Evolutionary conservation across 768 basidiomycete genomes (phyloP).

Genomic region (Austroboletus eburneus): DNA sequence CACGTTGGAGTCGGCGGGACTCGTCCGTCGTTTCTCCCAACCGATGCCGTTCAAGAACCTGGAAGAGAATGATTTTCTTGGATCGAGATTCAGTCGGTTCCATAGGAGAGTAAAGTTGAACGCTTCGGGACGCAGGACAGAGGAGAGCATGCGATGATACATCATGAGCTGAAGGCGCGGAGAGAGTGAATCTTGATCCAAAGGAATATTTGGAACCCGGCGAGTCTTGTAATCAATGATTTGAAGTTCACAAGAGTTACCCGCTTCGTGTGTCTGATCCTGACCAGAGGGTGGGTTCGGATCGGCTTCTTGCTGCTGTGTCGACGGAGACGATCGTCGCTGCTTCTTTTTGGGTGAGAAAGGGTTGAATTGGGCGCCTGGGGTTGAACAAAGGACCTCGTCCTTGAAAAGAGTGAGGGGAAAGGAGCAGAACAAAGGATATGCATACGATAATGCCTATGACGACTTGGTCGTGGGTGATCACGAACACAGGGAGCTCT

Average conservation of each 20-base stretch:
- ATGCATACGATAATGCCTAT: conserved; percentile 67
- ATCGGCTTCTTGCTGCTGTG: conserved; percentile 18
- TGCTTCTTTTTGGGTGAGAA: conserved; percentile 20
- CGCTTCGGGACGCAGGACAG: conserved; percentile 39
- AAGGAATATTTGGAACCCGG: conserved; percentile 43
- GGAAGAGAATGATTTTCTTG: conserved; percentile 43
- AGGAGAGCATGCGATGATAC: conserved; percentile 62
- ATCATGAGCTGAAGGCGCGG: conserved; percentile 75
- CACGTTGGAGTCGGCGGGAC: conserved; percentile 18
- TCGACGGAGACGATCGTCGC: conserved; percentile 15
- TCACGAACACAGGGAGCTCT: conserved; percentile 81
- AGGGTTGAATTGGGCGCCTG: too few species aligned
- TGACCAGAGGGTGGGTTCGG: too few species aligned
- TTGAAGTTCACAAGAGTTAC: conserved; percentile 32
- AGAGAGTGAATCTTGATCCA: conserved; percentile 51
- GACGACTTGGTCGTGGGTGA: conserved; percentile 60
- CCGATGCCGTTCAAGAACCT: conserved; percentile 38
- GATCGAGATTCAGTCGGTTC: conserved; percentile 41
- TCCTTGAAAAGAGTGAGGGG: conserved; percentile 39
- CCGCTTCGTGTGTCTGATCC: too few species aligned
- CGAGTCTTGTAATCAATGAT: conserved; percentile 74
- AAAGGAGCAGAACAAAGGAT: background rate
- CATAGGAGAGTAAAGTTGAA: conserved; percentile 57
- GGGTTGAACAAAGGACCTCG: too few species aligned
- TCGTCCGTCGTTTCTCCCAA: conserved; percentile 16